Percentiles rank a stretch among this genome's conserved stretches.
phyloP scores from a whole-genome alignment of 495 filamentous ascomycete species.

The Extremus antarcticus region DNA sequence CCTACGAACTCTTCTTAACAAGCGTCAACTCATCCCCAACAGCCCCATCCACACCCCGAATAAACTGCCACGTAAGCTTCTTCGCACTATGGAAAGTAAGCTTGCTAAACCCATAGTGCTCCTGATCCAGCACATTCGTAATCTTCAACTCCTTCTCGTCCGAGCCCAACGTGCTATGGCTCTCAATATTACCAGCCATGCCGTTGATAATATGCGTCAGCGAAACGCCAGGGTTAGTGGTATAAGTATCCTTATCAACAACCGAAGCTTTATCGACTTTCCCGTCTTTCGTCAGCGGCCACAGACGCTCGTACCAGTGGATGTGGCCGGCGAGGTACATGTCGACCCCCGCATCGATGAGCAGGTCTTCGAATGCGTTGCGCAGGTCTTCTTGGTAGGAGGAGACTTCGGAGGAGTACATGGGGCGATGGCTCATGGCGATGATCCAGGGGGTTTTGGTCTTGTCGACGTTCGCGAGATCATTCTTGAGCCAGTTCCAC shows the following conservation, averaged over 20 bases:
- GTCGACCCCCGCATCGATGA: slow-evolving; percentile 48
- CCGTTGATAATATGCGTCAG: slow-evolving; percentile 24
- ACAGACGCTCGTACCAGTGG: slow-evolving; percentile 46
- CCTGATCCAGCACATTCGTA: slow-evolving; percentile 38
- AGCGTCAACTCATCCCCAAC: slow-evolving; percentile 37
- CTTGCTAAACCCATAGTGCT: slow-evolving; percentile 41
- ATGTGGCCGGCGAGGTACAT: slow-evolving; percentile 51
- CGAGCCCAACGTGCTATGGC: slow-evolving; percentile 24
- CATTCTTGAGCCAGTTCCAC: slow-evolving; percentile 16
- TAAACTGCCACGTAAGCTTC: slow-evolving; percentile 36
- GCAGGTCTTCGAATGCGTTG: slow-evolving; percentile 35
- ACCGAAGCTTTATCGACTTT: slow-evolving; percentile 27
- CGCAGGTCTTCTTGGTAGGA: slow-evolving; percentile 18
- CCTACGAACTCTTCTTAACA: slow-evolving; percentile 24
- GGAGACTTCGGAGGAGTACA: slow-evolving; percentile 39
- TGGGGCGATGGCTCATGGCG: slow-evolving; percentile 49
- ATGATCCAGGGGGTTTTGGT: slow-evolving; percentile 47
- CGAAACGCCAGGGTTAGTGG: slow-evolving; percentile 21
- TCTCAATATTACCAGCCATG: slow-evolving; percentile 19
- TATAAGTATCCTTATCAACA: slow-evolving; percentile 31
- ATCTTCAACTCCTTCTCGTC: slow-evolving; percentile 29
- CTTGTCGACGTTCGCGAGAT: slow-evolving; percentile 17
- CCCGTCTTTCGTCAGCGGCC: slow-evolving; percentile 24
- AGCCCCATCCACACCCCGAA: slow-evolving; percentile 35
- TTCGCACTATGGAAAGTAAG: slow-evolving; percentile 36